Evolutionary conservation across 768 basidiomycete species (phyloP).

Genomic region (Macrolepiota fuliginosa): DNA sequence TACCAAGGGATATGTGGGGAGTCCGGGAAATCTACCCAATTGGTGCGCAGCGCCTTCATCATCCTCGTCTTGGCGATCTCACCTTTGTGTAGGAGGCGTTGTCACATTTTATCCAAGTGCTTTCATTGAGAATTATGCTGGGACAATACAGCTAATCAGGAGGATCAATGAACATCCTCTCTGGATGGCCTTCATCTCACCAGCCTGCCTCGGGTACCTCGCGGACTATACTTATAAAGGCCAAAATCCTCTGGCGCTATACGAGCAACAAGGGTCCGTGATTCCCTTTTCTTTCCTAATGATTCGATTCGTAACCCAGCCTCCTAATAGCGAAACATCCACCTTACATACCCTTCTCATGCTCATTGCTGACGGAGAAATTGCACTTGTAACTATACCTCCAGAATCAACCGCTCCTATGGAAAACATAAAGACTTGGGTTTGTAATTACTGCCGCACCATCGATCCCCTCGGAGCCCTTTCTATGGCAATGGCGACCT

Average conservation of each 20-base stretch:
- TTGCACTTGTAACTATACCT: conserved; percentile 55
- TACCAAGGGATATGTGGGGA: conserved; percentile 56
- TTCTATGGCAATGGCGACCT: conserved; percentile 38
- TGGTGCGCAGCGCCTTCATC: conserved; percentile 39
- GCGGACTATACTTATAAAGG: conserved; percentile 33
- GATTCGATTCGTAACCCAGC: background rate
- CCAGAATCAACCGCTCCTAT: conserved; percentile 22
- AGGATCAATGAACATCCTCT: conserved; percentile 57
- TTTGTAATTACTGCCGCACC: conserved; percentile 31
- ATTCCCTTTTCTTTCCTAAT: background rate
- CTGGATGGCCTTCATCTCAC: conserved; percentile 68
- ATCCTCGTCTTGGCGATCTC: background rate
- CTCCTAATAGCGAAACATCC: conserved; percentile 35
- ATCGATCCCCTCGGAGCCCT: conserved; percentile 39
- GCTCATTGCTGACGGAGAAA: conserved; percentile 52
- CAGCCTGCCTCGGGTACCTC: conserved; percentile 57
- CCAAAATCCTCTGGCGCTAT: conserved; percentile 38
- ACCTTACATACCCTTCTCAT: conserved; percentile 38
- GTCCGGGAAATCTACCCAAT: conserved; percentile 64
- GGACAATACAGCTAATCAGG: conserved; percentile 44
- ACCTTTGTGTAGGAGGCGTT: conserved; percentile 54
- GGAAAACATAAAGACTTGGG: conserved; percentile 34
- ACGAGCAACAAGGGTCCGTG: conserved; percentile 34
- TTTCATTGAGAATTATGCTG: conserved; percentile 51
- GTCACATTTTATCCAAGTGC: conserved; percentile 68